Evolutionary conservation across 345 rosid genomes (phyloP).

Genomic region (Arabidopsis arenosa): DNA sequence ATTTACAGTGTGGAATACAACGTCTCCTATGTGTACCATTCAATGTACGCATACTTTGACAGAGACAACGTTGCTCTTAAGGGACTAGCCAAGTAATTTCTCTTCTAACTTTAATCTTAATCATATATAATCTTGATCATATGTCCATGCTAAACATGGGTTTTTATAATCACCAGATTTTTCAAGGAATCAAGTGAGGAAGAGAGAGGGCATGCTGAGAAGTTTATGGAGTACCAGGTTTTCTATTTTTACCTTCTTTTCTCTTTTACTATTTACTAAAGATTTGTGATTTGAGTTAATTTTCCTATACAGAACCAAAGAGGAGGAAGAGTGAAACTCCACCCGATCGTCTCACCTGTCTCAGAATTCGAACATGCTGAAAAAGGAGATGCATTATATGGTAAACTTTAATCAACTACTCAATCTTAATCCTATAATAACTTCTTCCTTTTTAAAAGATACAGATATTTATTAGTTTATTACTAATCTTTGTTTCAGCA

Average conservation of each 20-base stretch:
- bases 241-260: neutral
- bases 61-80: constrained; percentile 76
- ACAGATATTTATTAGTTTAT: neutral
- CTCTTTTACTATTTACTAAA: neutral
- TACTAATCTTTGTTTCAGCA: constrained; percentile 51
- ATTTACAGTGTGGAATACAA: constrained; percentile 80
- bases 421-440: neutral
- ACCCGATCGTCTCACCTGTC: constrained; percentile 59
- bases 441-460: neutral
- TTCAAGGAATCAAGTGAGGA: constrained; percentile 91
- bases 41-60: constrained; percentile 86
- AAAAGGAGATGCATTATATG: constrained; percentile 77
- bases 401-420: constrained; percentile 31
- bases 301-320: constrained; percentile 59
- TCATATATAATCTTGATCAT: neutral
- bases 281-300: neutral
- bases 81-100: constrained; percentile 72
- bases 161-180: constrained; percentile 50
- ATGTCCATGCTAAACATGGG: neutral
- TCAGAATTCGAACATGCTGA: constrained; percentile 79
- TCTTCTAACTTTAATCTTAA: neutral
- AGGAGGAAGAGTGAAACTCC: constrained; percentile 81
- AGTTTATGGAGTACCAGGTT: constrained; percentile 85
- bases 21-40: constrained; percentile 77
- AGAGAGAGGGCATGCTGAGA: constrained; percentile 87